phyloP scores from a whole-genome alignment of 2,329 filamentous ascomycete species.

The Pseudocercospora vitis region DNA sequence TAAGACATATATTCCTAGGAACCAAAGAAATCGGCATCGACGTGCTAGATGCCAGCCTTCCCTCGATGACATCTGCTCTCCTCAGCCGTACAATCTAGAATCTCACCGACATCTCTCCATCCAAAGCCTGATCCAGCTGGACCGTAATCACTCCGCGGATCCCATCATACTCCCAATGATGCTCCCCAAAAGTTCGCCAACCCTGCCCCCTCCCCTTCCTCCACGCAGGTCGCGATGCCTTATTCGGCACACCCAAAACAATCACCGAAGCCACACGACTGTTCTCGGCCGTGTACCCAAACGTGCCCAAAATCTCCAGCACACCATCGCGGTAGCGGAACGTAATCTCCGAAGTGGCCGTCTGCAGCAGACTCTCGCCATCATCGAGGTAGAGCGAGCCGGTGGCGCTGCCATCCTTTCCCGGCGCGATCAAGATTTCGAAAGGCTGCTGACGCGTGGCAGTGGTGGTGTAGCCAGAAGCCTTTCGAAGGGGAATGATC shows the following conservation, averaged over 20 bases:
- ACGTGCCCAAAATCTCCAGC: constrained; percentile 14
- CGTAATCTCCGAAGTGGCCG: constrained; percentile 54
- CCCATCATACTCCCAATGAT: constrained; percentile 9
- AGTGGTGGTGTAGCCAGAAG: constrained; percentile 60
- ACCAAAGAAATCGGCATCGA: too few relatives aligned
- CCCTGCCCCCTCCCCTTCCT: constrained; percentile 4
- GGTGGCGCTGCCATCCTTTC: constrained; percentile 59
- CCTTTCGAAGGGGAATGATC: constrained; percentile 59
- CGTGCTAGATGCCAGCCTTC: too few relatives aligned
- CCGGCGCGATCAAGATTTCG: constrained; percentile 67
- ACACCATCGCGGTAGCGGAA: constrained; percentile 58
- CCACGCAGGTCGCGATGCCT: constrained; percentile 9
- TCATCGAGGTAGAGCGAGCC: constrained; percentile 77
- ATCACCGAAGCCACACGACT: constrained; percentile 13
- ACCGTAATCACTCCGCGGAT: constrained; percentile 10
- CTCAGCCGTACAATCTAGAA: too few relatives aligned
- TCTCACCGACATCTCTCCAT: constrained; percentile 13
- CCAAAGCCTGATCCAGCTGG: constrained; percentile 11
- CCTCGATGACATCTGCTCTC: too few relatives aligned
- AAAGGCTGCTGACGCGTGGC: constrained; percentile 66
- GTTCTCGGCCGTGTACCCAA: constrained; percentile 16
- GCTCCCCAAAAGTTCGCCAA: constrained; percentile 6
- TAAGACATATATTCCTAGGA: too few relatives aligned
- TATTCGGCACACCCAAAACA: constrained; percentile 6
- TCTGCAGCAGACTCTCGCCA: constrained; percentile 65